Evolutionary conservation across 2,329 filamentous ascomycete genomes (phyloP), one percentile per base, ranked within the genome.

Genomic region (Ceratocystis lukuohia): DNA sequence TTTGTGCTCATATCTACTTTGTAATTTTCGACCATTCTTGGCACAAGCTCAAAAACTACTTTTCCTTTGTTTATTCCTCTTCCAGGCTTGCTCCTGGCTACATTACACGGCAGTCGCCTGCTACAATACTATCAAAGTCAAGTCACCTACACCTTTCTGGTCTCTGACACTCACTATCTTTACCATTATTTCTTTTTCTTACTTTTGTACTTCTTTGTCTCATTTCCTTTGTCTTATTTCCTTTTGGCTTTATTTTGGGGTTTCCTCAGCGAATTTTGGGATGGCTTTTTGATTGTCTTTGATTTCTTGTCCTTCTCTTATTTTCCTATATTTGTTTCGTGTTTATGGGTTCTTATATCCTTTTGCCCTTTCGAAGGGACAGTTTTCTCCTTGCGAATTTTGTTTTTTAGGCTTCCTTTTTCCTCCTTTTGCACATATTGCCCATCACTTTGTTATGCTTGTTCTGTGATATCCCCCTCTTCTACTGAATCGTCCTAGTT

Each of bases 401-500:
- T 56, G 33, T 65, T 63, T 62, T 45, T 33, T 63, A 15, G 61
- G 28, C 41, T 28, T 45, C 22, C 37, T 56, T 56, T 37, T 22
- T n/a, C n/a, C 5, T 15, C 20, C 46, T 45, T 65, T 12, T 66
- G 65, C 50, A 65, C 50, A 65, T 61, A 61, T 61, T 65, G 20
- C 22, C 15, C 20, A 46, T 30, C 22, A 15, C 22, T 61, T 65
- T 61, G 41, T 41, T 59, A 46, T 57, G 53, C 22, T 33, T 57
- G 15, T 48, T 65, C 22, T 65, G 53, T 65, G 64, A 65, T 65
- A 65, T 65, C 64, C 64, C 41, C 41, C 12, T 64, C 62, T 22
- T 56, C 44, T 65, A 41, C 62, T 22, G 46, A 63, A 63, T 33
- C 44, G 17, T 46, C 25, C 37, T 61, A 33, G 30, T 46, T 65